Evolutionary conservation across 805 yeast genomes (phyloP).

Genomic region (Candida ficus): DNA sequence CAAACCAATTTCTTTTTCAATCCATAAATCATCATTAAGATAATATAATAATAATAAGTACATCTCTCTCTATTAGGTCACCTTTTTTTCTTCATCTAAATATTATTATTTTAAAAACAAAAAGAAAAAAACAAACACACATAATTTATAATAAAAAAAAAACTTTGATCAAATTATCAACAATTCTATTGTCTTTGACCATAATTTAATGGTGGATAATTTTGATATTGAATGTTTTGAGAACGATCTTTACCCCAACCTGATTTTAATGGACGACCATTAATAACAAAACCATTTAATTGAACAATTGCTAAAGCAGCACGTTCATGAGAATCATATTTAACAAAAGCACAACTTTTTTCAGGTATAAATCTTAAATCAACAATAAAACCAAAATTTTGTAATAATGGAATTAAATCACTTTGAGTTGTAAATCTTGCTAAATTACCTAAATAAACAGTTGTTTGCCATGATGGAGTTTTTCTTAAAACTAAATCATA

Average conservation of each 20-base stretch:
- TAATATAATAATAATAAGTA: too few species aligned
- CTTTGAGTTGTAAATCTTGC: constrained; percentile 70
- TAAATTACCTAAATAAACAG: constrained; percentile 83
- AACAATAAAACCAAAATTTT: constrained; percentile 76
- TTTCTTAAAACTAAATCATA: constrained; percentile 71
- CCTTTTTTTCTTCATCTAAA: too few species aligned
- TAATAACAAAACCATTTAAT: constrained; percentile 61
- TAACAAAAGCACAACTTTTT: constrained; percentile 83
- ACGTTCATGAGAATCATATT: constrained; percentile 79
- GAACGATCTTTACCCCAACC: constrained; percentile 78
- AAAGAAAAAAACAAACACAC: background rate
- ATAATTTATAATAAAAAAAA: background rate
- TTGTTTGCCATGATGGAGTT: constrained; percentile 78
- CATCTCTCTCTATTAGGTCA: too few species aligned
- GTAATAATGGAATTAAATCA: constrained; percentile 69
- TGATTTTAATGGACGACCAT: constrained; percentile 74
- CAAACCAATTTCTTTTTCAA: too few species aligned
- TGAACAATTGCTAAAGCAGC: constrained; percentile 87
- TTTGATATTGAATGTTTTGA: constrained; percentile 11
- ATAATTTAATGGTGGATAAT: constrained; percentile 10
- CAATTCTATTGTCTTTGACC: constrained; percentile 10
- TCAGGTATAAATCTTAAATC: constrained; percentile 79
- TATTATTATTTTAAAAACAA: background rate
- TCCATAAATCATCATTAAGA: too few species aligned
- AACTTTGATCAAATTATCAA: too few species aligned